A percentile compares a stretch with the other conserved stretches of the same genome.
These are phyloP conservation scores for Rhododendron mucronatum DNA, from an alignment of 148 eudicot genomes.

Conservation along the genomic window DNA sequence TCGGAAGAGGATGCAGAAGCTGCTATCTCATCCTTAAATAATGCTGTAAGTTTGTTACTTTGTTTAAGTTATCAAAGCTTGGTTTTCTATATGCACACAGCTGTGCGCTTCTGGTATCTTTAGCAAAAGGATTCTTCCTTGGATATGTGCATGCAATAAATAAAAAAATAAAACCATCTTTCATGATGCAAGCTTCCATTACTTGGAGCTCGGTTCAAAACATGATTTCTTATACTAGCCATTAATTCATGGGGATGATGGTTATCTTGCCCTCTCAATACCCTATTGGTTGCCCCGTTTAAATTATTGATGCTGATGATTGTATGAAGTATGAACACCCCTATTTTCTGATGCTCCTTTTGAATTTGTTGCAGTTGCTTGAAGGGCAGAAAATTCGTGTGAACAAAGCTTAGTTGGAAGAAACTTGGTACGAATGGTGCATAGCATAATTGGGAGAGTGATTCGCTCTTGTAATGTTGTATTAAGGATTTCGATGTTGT, in stretches of 20 bases:
- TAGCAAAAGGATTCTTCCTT: background rate
- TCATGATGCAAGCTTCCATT: background rate
- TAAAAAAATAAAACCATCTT: background rate
- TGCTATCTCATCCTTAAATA: constrained; percentile 69
- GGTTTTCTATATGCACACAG: background rate
- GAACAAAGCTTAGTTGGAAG: constrained; percentile 54
- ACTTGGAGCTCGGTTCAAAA: background rate
- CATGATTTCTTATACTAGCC: background rate
- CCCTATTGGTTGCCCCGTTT: background rate
- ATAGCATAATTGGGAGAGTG: background rate
- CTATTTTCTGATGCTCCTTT: background rate
- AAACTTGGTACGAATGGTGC: background rate
- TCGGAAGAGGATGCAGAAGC: constrained; percentile 89
- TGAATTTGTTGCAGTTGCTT: constrained; percentile 50
- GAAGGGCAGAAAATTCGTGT: constrained; percentile 94
- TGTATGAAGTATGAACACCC: background rate
- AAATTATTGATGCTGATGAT: background rate
- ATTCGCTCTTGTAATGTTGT: background rate
- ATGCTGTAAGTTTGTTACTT: constrained; percentile 52
- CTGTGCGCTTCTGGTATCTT: background rate
- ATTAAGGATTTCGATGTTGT: background rate
- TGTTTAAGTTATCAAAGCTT: background rate
- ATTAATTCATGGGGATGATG: background rate
- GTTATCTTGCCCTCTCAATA: background rate
- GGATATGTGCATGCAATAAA: background rate